Evolutionary conservation across 139 green algal genomes (phyloP), one percentile per base, ranked within the genome.

Genomic region (Coccomyxa sp.): DNA sequence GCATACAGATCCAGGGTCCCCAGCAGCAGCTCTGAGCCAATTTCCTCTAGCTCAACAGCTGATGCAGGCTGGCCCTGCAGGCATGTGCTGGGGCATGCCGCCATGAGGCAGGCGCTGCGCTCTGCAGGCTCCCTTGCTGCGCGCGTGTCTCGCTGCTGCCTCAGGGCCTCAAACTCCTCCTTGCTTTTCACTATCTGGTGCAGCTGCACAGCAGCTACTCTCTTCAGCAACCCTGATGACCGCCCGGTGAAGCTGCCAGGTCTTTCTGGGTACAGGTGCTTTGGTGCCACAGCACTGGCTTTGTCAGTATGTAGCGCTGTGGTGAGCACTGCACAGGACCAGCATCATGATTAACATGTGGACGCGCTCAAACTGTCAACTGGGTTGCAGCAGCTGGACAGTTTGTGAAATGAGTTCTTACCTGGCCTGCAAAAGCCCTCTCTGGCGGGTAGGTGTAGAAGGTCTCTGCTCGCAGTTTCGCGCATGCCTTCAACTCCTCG

Each of bases 391-490:
- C 16, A 71, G 36, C 35, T 24, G 12, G 5, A 64, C 35, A n/a
- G n/a, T n/a, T 27, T 64, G 10, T 72, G 44, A 24, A 39, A 12
- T 79, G 33, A 70, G 55, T 9, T 40, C 73, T 22, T n/a, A 86
- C 85, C 81, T 89, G 36, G 7, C 84, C 86, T 6, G 86, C 86
- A 81, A 87, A 90, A 29, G 81, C 82, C 35, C 86, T 73, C 69
- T 90, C 86, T 55, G 80, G 79, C 31, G 86, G 86, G 71, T 90
- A 90, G 34, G 80, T 80, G 78, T 88, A 86, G 55, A 90, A 90
- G 18, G 82, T 86, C 14, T 73, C 77, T 27, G 86, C 86, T 0
- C 86, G 79, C 35, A 90, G 72, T 74, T 64, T 81, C 24, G 73
- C 78, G 9, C 70, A 72, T 18, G 85, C 82, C 40, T 79, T 35